Conservation (phyloP, 495 filamentous ascomycete genomes). For the Tuber calosporum region DNA sequence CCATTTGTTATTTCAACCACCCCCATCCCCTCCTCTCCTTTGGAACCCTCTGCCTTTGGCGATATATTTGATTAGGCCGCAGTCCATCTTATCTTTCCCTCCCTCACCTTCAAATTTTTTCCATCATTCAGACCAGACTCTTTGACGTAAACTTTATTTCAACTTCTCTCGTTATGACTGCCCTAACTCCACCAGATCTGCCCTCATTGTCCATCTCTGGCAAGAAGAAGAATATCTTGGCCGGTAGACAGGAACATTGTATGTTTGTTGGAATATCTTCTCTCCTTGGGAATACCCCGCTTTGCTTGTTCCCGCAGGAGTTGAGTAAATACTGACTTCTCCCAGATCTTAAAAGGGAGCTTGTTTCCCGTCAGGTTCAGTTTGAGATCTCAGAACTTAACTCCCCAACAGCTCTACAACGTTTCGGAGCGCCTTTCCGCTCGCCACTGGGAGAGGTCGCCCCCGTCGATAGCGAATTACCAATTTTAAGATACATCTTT, state of each 20-base stretch:
- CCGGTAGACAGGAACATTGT: slow-evolving; percentile 99
- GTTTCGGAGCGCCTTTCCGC: slow-evolving; percentile 91
- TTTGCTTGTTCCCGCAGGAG: slow-evolving; percentile 14
- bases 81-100: not conserved
- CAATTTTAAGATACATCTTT: slow-evolving; percentile 92
- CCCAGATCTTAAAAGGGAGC: slow-evolving; percentile 91
- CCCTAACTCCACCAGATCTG: slow-evolving; percentile 6
- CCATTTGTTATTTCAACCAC: not conserved
- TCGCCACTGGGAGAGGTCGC: slow-evolving; percentile 87
- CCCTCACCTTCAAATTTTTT: not conserved
- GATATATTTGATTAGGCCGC: not conserved
- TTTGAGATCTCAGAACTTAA: slow-evolving; percentile 85
- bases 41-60: not conserved
- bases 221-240: slow-evolving; percentile 49
- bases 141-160: not conserved
- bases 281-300: slow-evolving; percentile 19
- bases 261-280: slow-evolving; percentile 36
- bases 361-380: slow-evolving; percentile 79
- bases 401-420: slow-evolving; percentile 84
- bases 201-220: slow-evolving; percentile 8
- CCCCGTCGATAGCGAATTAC: slow-evolving; percentile 87
- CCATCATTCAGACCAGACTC: not conserved
- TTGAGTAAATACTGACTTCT: slow-evolving; percentile 38
- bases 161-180: slow-evolving; percentile 10
- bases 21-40: not conserved